Evolutionary conservation across 352 stramenopile genomes (phyloP).

Genomic region (Halophytophthora batemanensis): DNA sequence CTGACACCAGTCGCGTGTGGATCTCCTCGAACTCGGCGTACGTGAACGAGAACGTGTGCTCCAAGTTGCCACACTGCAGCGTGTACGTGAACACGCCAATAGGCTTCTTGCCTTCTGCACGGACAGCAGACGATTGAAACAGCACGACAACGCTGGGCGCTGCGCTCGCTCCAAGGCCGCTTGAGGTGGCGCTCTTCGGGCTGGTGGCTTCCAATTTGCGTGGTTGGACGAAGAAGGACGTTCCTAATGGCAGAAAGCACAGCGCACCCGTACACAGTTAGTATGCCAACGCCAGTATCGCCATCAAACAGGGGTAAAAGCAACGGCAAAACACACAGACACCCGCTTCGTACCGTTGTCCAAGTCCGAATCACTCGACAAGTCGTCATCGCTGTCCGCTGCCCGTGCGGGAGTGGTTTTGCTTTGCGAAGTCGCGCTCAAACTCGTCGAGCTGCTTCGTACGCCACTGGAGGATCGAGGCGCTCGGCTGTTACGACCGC

Average conservation of each 20-base stretch:
- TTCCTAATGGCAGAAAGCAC: conserved; percentile 10
- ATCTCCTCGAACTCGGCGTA: conserved; percentile 77
- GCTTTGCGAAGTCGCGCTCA: conserved; percentile 5
- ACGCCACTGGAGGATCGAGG: conserved; percentile 11
- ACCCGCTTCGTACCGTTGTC: conserved; percentile 21
- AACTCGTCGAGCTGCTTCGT: conserved; percentile 21
- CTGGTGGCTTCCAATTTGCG: conserved; percentile 16
- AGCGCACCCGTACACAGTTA: neutral
- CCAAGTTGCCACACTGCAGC: conserved; percentile 37
- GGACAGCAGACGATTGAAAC: conserved; percentile 51
- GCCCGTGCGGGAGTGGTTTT: conserved; percentile 15
- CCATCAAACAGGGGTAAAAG: neutral
- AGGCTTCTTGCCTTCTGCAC: conserved; percentile 61
- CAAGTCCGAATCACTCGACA: conserved; percentile 31
- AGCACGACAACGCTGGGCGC: conserved; percentile 36
- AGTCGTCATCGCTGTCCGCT: conserved; percentile 21
- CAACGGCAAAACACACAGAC: neutral
- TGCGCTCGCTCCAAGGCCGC: conserved; percentile 18
- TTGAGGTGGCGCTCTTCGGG: conserved; percentile 14
- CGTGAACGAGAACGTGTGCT: conserved; percentile 57
- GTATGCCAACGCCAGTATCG: conserved; percentile 2
- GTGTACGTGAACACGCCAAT: conserved; percentile 69
- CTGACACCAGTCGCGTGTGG: conserved; percentile 41
- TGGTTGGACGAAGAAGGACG: conserved; percentile 23
- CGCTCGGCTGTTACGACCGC: conserved; percentile 22